Evolutionary conservation across 257 asterid genomes (phyloP), one percentile per base, ranked within the genome.

Genomic region (Ligustrum vulgare): DNA sequence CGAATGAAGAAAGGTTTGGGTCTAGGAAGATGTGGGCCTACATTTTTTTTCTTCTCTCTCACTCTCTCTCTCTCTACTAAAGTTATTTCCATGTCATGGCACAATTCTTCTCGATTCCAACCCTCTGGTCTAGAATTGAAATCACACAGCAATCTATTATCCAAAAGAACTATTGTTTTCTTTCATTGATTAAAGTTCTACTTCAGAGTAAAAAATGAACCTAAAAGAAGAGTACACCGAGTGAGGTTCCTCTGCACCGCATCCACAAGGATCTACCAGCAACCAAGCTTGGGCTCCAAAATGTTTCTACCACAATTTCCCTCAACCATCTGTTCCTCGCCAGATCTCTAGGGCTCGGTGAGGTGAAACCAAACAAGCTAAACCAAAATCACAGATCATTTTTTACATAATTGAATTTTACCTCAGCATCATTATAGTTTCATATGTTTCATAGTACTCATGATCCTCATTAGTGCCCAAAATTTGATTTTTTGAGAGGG

Each of bases 151-250:
- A 80, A 70, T 8, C 96, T 96, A 72, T 84, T 89, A 20, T 93
- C 96, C 90, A 93, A 86, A 85, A 39, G 76, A 69, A 51, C 45
- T 77, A n/a, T n/a, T 78, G 32, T 79, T 85, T 58, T 82, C 92
- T 69, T 83, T 73, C 93, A 93, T 87, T 1, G 98, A 85, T 36
- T 93, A 96, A 69, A 93, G 89, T 88, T 93, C 98, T 63, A 93
- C 91, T 77, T 93, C 94, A 28, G 97, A 87, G 72, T 97, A 93
- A 71, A 93, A 66, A 78, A 95, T 93, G 85, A 93, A 88, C 89
- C 98, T 87, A 71, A 93, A 93, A 58, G 98, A 93, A 31, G 98
- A 93, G 76, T 93, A 97, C 37, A 93, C 95, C 1, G 97, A 82
- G 65, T 89, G 92, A 0, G 96, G 91, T 74, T 93, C 98, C 69